A percentile compares a stretch with the other conserved stretches of the same genome.
Conservation (phyloP, 257 asterid genomes). For the Agastache rugosa region DNA sequence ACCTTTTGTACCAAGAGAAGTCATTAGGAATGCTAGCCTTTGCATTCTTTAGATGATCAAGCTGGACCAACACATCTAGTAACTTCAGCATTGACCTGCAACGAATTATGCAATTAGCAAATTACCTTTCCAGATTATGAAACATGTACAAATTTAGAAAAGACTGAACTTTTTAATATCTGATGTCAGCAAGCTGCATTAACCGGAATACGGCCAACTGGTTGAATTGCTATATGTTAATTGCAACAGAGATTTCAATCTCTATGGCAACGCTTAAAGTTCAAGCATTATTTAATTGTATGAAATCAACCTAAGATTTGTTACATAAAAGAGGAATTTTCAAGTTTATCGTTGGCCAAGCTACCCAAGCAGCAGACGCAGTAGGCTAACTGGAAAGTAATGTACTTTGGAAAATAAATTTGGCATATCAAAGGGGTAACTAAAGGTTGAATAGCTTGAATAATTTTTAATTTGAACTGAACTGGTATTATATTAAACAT, state of each 20-base stretch:
- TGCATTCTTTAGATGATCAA: slow-evolving; percentile 98
- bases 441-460: not conserved
- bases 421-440: not conserved
- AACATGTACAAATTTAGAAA: slow-evolving; percentile 27
- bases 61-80: slow-evolving; percentile 93
- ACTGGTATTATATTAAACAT: not conserved
- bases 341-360: slow-evolving; percentile 3
- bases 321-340: slow-evolving; percentile 14
- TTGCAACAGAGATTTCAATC: not conserved
- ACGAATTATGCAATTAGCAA: slow-evolving; percentile 35
- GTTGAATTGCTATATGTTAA: slow-evolving; percentile 9
- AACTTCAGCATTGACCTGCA: slow-evolving; percentile 97
- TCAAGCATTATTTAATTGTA: slow-evolving; percentile 12
- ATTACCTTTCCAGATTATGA: slow-evolving; percentile 3
- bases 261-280: not conserved
- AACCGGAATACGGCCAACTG: slow-evolving; percentile 14
- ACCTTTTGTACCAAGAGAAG: slow-evolving; percentile 99
- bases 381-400: slow-evolving; percentile 13
- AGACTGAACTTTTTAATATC: not conserved
- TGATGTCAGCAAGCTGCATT: slow-evolving; percentile 22
- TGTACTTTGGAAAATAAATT: slow-evolving; percentile 4
- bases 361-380: not conserved
- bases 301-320: slow-evolving; percentile 6
- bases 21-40: slow-evolving; percentile 99
- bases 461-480: not conserved